Conservation (phyloP, 2,329 filamentous ascomycete species). For the Neonectria punicea region DNA sequence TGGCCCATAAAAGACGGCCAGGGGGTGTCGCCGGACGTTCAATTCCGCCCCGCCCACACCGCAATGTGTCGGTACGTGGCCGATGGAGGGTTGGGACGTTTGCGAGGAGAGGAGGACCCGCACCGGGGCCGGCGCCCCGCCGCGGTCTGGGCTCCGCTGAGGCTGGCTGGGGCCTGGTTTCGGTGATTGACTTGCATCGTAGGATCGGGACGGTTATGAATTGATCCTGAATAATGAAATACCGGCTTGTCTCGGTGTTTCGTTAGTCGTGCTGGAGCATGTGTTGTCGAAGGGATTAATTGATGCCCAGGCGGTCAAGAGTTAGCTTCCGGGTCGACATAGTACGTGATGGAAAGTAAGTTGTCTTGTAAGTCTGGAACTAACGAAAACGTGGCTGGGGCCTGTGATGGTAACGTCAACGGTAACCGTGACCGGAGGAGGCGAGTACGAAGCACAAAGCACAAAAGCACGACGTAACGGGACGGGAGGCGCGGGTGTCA, state of each 20-base stretch:
- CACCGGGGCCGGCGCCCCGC: slow-evolving; percentile 36
- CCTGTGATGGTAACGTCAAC: slow-evolving; percentile 4
- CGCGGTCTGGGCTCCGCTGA: slow-evolving; percentile 37
- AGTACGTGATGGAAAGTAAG: not conserved
- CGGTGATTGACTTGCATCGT: slow-evolving; percentile 39
- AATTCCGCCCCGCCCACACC: slow-evolving; percentile 38
- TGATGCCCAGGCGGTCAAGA: slow-evolving; percentile 10
- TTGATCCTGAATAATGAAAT: slow-evolving; percentile 14
- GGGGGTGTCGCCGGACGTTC: slow-evolving; percentile 30
- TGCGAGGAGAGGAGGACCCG: slow-evolving; percentile 22
- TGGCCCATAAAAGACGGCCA: slow-evolving; percentile 10
- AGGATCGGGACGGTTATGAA: slow-evolving; percentile 31
- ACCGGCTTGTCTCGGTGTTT: slow-evolving; percentile 1
- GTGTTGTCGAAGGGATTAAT: not conserved
- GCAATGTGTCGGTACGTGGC: slow-evolving; percentile 37
- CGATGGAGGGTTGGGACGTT: slow-evolving; percentile 37
- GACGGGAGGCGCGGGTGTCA: slow-evolving; percentile 17
- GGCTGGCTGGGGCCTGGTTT: slow-evolving; percentile 32
- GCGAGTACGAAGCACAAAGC: slow-evolving; percentile 1
- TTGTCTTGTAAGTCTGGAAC: slow-evolving; percentile 2
- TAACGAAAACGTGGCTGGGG: not conserved
- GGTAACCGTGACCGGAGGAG: slow-evolving; percentile 2
- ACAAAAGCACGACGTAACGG: not conserved
- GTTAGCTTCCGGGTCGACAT: not conserved
- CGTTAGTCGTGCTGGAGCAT: not conserved